Conservation (phyloP, 306 rosid genomes). For the Malus asiatica region DNA sequence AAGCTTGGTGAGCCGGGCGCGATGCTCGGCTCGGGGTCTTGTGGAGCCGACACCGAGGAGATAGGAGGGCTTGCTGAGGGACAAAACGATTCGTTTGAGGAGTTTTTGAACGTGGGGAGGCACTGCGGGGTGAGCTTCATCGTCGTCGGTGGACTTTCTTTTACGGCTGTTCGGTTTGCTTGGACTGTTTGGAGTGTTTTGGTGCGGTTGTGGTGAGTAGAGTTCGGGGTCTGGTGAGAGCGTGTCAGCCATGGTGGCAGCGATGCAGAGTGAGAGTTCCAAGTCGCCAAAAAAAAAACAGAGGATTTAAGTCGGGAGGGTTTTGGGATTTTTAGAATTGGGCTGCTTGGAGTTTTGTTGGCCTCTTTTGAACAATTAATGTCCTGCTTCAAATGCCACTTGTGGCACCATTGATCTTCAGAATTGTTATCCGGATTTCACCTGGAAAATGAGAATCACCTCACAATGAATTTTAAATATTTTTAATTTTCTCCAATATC, state of each 20-base stretch:
- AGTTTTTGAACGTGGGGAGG: constrained; percentile 23
- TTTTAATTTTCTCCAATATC: too few relatives aligned
- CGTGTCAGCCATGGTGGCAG: background rate
- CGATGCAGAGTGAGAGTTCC: background rate
- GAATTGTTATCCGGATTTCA: too few relatives aligned
- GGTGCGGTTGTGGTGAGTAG: background rate
- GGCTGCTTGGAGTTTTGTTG: background rate
- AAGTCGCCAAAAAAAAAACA: background rate
- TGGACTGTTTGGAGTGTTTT: background rate
- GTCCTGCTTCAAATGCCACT: too few relatives aligned
- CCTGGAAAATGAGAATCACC: too few relatives aligned
- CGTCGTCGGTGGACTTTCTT: constrained; percentile 23
- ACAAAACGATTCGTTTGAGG: constrained; percentile 27
- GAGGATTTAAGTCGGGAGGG: background rate
- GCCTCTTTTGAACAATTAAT: too few relatives aligned
- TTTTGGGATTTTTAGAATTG: background rate
- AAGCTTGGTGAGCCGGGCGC: constrained; percentile 27
- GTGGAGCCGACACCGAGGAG: constrained; percentile 34
- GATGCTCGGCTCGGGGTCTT: constrained; percentile 40
- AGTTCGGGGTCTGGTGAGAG: background rate
- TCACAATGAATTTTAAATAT: too few relatives aligned
- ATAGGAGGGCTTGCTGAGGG: constrained; percentile 54
- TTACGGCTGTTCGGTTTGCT: constrained; percentile 13
- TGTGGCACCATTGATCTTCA: too few relatives aligned
- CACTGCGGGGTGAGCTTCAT: background rate